These are phyloP conservation scores for Quercus agrifolia DNA, from an alignment of 306 rosid genomes.

Conservation along the genomic window DNA sequence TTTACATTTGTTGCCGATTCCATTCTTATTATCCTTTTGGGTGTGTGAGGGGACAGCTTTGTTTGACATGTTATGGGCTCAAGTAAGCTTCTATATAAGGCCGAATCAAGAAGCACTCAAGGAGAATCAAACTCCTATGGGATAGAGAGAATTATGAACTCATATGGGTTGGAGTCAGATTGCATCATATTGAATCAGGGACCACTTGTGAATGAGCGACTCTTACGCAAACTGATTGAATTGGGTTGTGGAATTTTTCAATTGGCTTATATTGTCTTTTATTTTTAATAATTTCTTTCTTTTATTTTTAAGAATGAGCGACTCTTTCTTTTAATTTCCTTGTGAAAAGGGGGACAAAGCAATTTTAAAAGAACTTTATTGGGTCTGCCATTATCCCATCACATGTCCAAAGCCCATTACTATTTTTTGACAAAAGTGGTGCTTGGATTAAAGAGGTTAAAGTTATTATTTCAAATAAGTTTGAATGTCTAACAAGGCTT, in stretches of 20 bases:
- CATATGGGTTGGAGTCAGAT: not conserved
- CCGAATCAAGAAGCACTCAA: constrained; percentile 29
- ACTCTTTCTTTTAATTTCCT: not conserved
- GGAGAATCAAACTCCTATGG: constrained; percentile 14
- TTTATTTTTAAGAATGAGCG: not conserved
- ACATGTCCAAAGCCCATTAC: not conserved
- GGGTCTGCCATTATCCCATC: not conserved
- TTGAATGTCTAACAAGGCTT: not conserved
- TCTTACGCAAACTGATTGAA: not conserved
- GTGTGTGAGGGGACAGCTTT: constrained; percentile 16
- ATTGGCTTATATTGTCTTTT: not conserved
- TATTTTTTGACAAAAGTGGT: not conserved
- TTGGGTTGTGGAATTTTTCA: not conserved
- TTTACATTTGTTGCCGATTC: constrained; percentile 2
- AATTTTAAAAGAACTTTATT: not conserved
- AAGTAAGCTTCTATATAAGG: constrained; percentile 17
- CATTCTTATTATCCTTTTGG: not conserved
- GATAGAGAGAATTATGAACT: constrained; percentile 13
- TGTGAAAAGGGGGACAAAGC: not conserved
- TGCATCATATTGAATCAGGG: not conserved
- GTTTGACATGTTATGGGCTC: not conserved
- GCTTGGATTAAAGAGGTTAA: not conserved
- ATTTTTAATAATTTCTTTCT: not conserved
- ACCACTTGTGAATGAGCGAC: not conserved
- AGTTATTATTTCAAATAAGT: not conserved